These are phyloP conservation scores for Tremella mesenterica DNA, from an alignment of 768 basidiomycete genomes.

Conservation along the genomic window DNA sequence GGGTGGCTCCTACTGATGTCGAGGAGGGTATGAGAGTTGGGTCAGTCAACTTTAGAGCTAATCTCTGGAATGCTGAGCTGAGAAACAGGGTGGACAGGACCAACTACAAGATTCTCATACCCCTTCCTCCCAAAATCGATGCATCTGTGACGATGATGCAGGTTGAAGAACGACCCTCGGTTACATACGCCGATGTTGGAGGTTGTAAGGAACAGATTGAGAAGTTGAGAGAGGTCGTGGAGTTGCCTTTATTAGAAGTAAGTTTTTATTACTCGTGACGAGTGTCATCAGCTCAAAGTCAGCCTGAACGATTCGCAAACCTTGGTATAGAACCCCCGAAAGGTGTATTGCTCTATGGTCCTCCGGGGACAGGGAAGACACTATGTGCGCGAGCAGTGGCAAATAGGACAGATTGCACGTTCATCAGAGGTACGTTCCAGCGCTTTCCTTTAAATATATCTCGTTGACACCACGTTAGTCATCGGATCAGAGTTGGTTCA, in stretches of 20 bases:
- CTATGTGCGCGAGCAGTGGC: conserved; percentile 97
- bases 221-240: conserved; percentile 95
- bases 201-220: conserved; percentile 99
- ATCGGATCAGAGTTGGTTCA: conserved; percentile 99
- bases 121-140: conserved; percentile 95
- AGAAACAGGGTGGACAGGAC: conserved; percentile 34
- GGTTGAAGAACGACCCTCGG: conserved; percentile 95
- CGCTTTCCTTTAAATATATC: conserved; percentile 14
- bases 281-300: background rate
- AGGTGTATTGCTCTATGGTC: conserved; percentile 85
- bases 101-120: conserved; percentile 98
- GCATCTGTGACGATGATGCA: conserved; percentile 98
- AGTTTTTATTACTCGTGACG: conserved; percentile 33
- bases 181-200: conserved; percentile 94
- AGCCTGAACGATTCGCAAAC: conserved; percentile 99
- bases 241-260: conserved; percentile 87
- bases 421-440: conserved; percentile 85
- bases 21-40: conserved; percentile 99
- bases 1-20: conserved; percentile 93
- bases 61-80: background rate
- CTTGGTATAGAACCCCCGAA: conserved; percentile 99
- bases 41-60: conserved; percentile 62
- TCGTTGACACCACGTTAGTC: conserved; percentile 53
- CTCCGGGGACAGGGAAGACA: conserved; percentile 65
- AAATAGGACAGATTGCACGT: conserved; percentile 96